Evolutionary conservation across 768 basidiomycete genomes (phyloP).

Genomic region (Psilocybe cubensis): DNA sequence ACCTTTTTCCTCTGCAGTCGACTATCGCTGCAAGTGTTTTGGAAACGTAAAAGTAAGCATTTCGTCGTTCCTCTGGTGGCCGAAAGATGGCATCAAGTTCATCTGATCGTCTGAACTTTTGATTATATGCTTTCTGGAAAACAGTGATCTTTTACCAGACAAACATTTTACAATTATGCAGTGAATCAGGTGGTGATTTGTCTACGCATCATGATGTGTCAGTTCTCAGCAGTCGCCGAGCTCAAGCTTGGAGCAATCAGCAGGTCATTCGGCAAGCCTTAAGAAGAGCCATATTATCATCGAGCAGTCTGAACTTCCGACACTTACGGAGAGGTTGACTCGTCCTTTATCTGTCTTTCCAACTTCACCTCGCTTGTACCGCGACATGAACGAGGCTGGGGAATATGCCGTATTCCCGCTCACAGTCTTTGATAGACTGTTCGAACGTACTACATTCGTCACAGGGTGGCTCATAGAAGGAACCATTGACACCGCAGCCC

Average conservation of each 20-base stretch:
- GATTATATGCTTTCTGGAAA: neutral
- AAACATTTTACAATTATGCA: neutral
- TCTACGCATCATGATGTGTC: too few species aligned
- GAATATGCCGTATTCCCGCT: constrained; percentile 32
- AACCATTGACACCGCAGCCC: constrained; percentile 33
- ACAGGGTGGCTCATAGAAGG: constrained; percentile 50
- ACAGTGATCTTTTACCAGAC: neutral
- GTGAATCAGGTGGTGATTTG: too few species aligned
- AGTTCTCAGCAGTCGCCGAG: too few species aligned
- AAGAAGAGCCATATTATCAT: too few species aligned
- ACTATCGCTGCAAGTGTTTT: neutral
- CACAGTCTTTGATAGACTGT: constrained; percentile 37
- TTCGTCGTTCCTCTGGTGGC: too few species aligned
- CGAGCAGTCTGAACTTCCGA: too few species aligned
- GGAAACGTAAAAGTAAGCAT: too few species aligned
- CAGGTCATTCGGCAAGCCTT: too few species aligned
- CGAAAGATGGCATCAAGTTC: neutral
- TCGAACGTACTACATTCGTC: constrained; percentile 36
- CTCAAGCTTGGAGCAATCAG: too few species aligned
- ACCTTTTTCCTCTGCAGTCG: neutral
- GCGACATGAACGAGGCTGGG: neutral
- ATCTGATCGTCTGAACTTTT: neutral
- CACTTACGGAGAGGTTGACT: too few species aligned
- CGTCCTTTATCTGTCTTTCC: neutral
- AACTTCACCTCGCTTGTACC: neutral